Base-by-base conservation (phyloP, 768 basidiomycete genomes). In the Porphyrellus cyaneotinctus region DNA sequence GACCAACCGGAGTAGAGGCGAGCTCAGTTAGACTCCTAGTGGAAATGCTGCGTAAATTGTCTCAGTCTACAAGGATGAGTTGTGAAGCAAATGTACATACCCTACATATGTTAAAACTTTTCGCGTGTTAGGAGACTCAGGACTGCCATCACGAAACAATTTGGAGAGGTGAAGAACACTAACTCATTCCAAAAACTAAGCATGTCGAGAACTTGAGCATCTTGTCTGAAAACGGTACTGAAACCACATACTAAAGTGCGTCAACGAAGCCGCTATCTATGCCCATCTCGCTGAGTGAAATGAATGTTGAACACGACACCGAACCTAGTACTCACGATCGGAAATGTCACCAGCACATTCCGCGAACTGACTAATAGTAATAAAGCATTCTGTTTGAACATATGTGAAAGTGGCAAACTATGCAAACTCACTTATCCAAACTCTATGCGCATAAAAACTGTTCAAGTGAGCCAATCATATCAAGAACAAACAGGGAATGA, bases 391-490 rank as follows among this genome's bases (percentile, higher is more conserved):
- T 5, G 22, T 23, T 42, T 26, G 24, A n/a, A 17, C 28, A 28
- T 3, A 23, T 8, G n/a, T 1, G 1, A 15, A 7, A 31, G 15
- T n/a, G n/a, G n/a, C 3, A 24, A 31, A 5, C 10, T 7, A 1
- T 9, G 8, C 6, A 3, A 17, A 39, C 52, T 41, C 23, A 59
- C 58, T 55, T 41, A 58, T 58, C 57, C 57, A 58, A 7, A 59
- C 12, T 28, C 57, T 32, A 7, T 58, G 58, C 6, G 52, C 44
- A 18, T 54, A 59, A 22, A 59, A 59, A 13, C 58, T 59, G 10
- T 15, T 18, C 14, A n/a, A 17, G 14, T 36, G 12, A 51, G n/a
- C 0, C 28, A n/a, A 13, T 2, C 6, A n/a, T 43, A 7, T 55
- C 14, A 17, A 37, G 32, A 39, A 46, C 13, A 14, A 4, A 6